Evolutionary conservation across 495 filamentous ascomycete genomes (phyloP).

Genomic region (Cladorrhinum samala): DNA sequence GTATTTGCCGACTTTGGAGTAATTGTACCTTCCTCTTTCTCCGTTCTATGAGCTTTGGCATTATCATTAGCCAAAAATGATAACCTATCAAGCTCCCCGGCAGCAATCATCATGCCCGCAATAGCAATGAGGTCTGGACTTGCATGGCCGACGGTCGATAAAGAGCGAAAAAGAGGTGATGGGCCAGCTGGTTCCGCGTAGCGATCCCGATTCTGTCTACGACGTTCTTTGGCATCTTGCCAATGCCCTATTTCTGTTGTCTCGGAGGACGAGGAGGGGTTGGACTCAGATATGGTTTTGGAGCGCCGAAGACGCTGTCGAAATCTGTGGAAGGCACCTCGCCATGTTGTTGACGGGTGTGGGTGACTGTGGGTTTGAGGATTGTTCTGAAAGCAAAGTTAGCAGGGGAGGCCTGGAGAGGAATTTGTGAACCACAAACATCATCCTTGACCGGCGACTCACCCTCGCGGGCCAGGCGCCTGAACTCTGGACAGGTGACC

Average conservation of each 20-base stretch:
- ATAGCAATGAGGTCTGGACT: conserved; percentile 14
- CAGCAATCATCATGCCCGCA: conserved; percentile 22
- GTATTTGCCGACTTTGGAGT: not conserved
- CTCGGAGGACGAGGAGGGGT: not conserved
- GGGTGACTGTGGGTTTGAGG: not conserved
- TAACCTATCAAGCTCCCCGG: conserved; percentile 18
- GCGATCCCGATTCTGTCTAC: conserved; percentile 11
- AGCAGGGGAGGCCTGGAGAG: not conserved
- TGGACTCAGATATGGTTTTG: conserved; percentile 10
- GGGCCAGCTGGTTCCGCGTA: not conserved
- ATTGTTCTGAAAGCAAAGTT: not conserved
- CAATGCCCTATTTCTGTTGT: not conserved
- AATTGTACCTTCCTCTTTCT: not conserved
- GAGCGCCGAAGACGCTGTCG: conserved; percentile 11
- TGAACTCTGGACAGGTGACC: conserved; percentile 12
- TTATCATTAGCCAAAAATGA: conserved; percentile 10
- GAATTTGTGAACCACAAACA: not conserved
- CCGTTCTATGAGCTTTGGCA: not conserved
- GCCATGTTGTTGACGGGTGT: not conserved
- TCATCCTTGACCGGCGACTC: not conserved
- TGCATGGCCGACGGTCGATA: not conserved
- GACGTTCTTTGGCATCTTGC: conserved; percentile 5
- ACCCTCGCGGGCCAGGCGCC: not conserved
- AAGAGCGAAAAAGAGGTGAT: not conserved
- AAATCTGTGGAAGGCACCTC: conserved; percentile 2